These are phyloP conservation scores for Solanum paucissectum DNA, from an alignment of 257 asterid genomes.

Conservation along the genomic window DNA sequence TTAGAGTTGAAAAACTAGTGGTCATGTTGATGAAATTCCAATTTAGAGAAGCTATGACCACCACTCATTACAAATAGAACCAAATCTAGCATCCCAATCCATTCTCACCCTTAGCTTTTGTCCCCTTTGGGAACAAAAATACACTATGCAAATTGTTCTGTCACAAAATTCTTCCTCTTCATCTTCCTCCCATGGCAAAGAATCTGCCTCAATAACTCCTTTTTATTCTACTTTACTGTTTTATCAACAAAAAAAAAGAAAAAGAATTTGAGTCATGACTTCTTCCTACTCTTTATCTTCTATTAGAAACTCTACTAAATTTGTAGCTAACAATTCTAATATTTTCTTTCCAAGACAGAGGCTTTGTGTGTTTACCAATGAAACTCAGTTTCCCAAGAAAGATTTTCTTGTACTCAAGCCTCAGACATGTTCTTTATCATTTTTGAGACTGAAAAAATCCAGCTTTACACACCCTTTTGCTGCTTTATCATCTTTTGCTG, in stretches of 20 bases:
- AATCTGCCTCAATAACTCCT: constrained; percentile 27
- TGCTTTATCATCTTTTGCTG: constrained; percentile 58
- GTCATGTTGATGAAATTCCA: constrained; percentile 3
- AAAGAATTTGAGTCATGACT: constrained; percentile 31
- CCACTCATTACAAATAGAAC: constrained; percentile 39
- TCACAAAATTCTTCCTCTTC: constrained; percentile 4
- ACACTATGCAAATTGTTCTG: not conserved
- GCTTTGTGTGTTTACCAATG: constrained; percentile 5
- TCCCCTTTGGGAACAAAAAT: not conserved
- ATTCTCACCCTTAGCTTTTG: constrained; percentile 9
- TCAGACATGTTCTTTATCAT: constrained; percentile 15
- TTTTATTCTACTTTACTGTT: constrained; percentile 1
- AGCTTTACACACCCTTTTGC: constrained; percentile 33
- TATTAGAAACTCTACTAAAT: constrained; percentile 29
- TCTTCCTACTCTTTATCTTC: constrained; percentile 48
- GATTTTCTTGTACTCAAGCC: constrained; percentile 28
- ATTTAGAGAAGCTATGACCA: constrained; percentile 9
- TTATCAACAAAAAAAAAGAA: not conserved
- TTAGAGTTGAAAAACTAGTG: constrained; percentile 4
- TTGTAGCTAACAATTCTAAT: constrained; percentile 17
- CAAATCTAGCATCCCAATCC: constrained; percentile 25
- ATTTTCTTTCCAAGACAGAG: constrained; percentile 25
- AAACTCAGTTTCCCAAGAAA: constrained; percentile 17
- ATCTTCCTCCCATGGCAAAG: constrained; percentile 39
- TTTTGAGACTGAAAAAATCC: constrained; percentile 11